A percentile compares a stretch with the other conserved stretches of the same genome.
These are phyloP conservation scores for Mimosa pudica DNA, from an alignment of 306 rosid species.

Conservation along the genomic window DNA sequence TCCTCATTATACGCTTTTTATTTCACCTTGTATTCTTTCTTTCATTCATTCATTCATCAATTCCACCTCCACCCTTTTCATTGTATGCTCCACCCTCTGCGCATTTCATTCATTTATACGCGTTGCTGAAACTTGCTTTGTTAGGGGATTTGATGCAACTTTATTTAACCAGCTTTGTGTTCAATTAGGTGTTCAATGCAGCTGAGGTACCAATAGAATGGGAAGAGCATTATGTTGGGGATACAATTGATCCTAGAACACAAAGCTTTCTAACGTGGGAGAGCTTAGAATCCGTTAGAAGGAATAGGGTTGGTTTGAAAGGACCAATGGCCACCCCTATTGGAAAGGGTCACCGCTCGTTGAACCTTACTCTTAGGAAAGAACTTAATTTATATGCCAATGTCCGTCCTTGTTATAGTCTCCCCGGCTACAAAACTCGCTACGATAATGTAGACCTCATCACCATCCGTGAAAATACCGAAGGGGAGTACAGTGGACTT, in stretches of 20 bases:
- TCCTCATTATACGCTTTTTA: neutral
- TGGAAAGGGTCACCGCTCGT: slow-evolving; percentile 97
- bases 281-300: slow-evolving; percentile 87
- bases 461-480: slow-evolving; percentile 96
- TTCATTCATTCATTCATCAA: too few species aligned
- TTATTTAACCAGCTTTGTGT: neutral
- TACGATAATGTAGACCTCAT: slow-evolving; percentile 86
- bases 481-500: slow-evolving; percentile 99
- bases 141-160: neutral
- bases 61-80: too few species aligned
- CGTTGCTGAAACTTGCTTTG: neutral
- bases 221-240: slow-evolving; percentile 94
- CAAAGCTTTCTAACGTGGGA: slow-evolving; percentile 98
- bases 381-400: slow-evolving; percentile 96
- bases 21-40: too few species aligned
- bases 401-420: slow-evolving; percentile 95
- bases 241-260: slow-evolving; percentile 80
- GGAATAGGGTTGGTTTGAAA: slow-evolving; percentile 87
- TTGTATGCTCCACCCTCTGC: too few species aligned
- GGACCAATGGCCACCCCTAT: slow-evolving; percentile 99
- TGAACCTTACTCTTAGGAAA: slow-evolving; percentile 95
- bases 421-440: slow-evolving; percentile 92
- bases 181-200: slow-evolving; percentile 60
- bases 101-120: too few species aligned
- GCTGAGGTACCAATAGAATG: slow-evolving; percentile 93